Evolutionary conservation across 179 eudicot species (phyloP).

Genomic region (Gypsophila paniculata): DNA sequence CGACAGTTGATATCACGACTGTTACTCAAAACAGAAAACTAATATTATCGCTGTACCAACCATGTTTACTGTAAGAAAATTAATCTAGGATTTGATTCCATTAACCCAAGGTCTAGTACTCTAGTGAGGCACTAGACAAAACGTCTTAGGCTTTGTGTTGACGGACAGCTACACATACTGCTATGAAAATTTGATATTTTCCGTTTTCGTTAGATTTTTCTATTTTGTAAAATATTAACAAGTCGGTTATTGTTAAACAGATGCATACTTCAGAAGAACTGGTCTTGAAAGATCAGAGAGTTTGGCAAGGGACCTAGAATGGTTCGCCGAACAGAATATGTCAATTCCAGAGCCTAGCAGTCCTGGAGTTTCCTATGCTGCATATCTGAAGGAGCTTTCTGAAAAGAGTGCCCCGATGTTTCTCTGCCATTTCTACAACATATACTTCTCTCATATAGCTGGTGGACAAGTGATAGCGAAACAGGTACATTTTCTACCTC

Average conservation of each 20-base stretch:
- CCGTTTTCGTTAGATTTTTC: neutral
- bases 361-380: slow-evolving; percentile 59
- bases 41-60: no score
- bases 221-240: slow-evolving; percentile 7
- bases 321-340: slow-evolving; percentile 53
- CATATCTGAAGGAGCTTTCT: slow-evolving; percentile 70
- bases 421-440: slow-evolving; percentile 73
- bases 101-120: no score
- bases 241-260: slow-evolving; percentile 31
- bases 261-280: slow-evolving; percentile 81
- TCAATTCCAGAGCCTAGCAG: slow-evolving; percentile 64
- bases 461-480: slow-evolving; percentile 88
- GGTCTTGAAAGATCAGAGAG: slow-evolving; percentile 73
- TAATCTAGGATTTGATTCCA: no score
- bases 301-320: slow-evolving; percentile 64
- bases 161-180: no score
- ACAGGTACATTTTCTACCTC: slow-evolving; percentile 42
- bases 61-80: no score
- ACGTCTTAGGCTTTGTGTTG: no score
- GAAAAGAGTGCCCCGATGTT: slow-evolving; percentile 59
- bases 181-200: no score
- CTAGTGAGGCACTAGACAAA: no score
- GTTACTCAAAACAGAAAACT: no score
- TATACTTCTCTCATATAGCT: slow-evolving; percentile 78
- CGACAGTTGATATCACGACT: no score